Evolutionary conservation across 768 basidiomycete genomes (phyloP), one percentile per base, ranked within the genome.

Genomic region (Russula vinacea): DNA sequence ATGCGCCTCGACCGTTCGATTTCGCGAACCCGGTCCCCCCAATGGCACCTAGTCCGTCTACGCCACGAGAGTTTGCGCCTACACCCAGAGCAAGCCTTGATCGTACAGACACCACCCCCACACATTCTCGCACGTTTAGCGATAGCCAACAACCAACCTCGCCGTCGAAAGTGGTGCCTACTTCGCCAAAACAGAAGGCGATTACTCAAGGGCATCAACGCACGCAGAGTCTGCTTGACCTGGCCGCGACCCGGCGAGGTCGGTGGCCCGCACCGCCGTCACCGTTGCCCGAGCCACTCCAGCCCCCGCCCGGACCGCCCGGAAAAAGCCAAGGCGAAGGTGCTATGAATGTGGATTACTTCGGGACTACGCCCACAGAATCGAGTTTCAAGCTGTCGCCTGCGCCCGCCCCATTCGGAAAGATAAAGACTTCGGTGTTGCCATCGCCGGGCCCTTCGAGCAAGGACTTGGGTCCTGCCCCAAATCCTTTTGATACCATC

Each of bases 201-300:
- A 32, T 55, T 33, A 29, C 26, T 3, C 40, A 63, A 29, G 56
- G 55, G 9, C 67, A 64, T 52, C 51, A 64, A 39, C 63, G 60
- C 35, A 62, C 67, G 24, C 56, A 54, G 45, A 62, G 53, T 45
- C 42, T 68, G 35, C 54, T 68, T 14, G 54, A 62, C n/a, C 35
- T 54, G 19, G 66, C 67, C 17, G 67, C 66, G 6, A 5, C 66
- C 24, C 60, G 60, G 24, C 24, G 32, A 14, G 66, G 66, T 24
- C 59, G 55, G 33, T 68, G 67, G 67, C 67, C 67, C 6, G 57
- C 62, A 11, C 67, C 62, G 2, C 59, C 59, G 1, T 68, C 66
- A 35, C 61, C 66, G 3, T 55, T 60, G 22, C 56, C 54, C 4
- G 56, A 51, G 24, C 51, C 57, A n/a, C 39, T 64, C 22, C 52